Evolutionary conservation across 345 rosid species (phyloP), one percentile per base, ranked within the genome.

Genomic region (Eucalyptus virginea): DNA sequence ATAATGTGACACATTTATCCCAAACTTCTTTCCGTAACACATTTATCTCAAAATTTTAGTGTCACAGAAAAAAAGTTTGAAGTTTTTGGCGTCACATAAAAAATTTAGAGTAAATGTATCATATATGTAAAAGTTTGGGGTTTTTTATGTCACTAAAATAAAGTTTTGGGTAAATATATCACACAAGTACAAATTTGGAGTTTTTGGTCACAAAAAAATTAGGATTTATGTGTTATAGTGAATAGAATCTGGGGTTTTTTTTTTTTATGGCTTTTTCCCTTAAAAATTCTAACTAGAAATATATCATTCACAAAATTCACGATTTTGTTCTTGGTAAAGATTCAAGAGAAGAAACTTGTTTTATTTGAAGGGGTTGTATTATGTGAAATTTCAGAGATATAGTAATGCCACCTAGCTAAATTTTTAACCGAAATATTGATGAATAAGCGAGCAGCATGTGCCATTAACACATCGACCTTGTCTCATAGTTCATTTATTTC

Each of bases 31-130:
- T 47, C 1, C 1, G 13, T 49, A 49, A 49, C 50, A 49, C 6
- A 49, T 49, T 49, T 49, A 49, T 14, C 6, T 1, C 17, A 49
- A 49, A 49, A 49, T 2, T 0, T 49, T 49, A 5, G 51, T 14
- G 17, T 49, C 51, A 14, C 6, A 49, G 2, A 49, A 49, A 49
- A 49, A 49, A 14, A 5, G 13, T 49, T 49, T 49, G 6, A 49
- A 0, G 16, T 15, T 50, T 48, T 13, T 48, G 1, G 50, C 11
- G 5, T 48, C 50, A 48, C 2, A 4, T 0, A 48, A 12, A 48
- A 48, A 13, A 13, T 48, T 48, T 48, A 48, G 16, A 48, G 50
- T 48, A 48, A 48, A 13, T 48, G 16, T 48, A 48, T 48, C 6
- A 48, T 48, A 48, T 1, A 48, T 48, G 16, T 48, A 48, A 48